Conservation (phyloP, 1,284 basidiomycete genomes). For the Melampsora americana region DNA sequence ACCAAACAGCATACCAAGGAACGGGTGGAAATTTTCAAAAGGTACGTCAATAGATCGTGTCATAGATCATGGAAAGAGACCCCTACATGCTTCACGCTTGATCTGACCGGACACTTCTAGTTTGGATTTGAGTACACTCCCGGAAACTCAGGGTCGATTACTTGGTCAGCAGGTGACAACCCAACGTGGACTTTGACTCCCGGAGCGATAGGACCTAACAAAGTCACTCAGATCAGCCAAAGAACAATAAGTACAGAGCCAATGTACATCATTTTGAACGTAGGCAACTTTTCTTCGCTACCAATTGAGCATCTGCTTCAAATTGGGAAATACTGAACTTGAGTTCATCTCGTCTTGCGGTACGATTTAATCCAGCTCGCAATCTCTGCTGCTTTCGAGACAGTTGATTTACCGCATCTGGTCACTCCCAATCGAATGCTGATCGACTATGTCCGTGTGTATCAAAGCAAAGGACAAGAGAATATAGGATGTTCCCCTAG, state of each 20-base stretch:
- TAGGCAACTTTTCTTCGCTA: conserved; percentile 46
- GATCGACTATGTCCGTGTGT: conserved; percentile 43
- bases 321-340: background rate
- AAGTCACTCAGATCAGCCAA: conserved; percentile 43
- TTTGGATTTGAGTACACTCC: conserved; percentile 43
- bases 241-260: conserved; percentile 48
- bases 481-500: conserved; percentile 42
- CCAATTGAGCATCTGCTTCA: background rate
- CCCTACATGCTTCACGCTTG: conserved; percentile 28
- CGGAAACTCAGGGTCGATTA: conserved; percentile 41
- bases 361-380: conserved; percentile 14
- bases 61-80: conserved; percentile 10
- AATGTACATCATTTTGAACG: conserved; percentile 52
- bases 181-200: conserved; percentile 28
- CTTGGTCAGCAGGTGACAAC: conserved; percentile 41
- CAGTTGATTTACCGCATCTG: conserved; percentile 31
- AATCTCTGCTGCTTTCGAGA: conserved; percentile 37
- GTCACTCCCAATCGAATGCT: conserved; percentile 19
- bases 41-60: conserved; percentile 17
- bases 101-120: conserved; percentile 1
- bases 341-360: background rate
- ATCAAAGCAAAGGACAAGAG: conserved; percentile 33
- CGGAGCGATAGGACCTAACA: conserved; percentile 36
- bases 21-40: conserved; percentile 46
- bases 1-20: conserved; percentile 50